phyloP scores from a whole-genome alignment of 108 stramenopile species.

The Conticribra weissflogii region DNA sequence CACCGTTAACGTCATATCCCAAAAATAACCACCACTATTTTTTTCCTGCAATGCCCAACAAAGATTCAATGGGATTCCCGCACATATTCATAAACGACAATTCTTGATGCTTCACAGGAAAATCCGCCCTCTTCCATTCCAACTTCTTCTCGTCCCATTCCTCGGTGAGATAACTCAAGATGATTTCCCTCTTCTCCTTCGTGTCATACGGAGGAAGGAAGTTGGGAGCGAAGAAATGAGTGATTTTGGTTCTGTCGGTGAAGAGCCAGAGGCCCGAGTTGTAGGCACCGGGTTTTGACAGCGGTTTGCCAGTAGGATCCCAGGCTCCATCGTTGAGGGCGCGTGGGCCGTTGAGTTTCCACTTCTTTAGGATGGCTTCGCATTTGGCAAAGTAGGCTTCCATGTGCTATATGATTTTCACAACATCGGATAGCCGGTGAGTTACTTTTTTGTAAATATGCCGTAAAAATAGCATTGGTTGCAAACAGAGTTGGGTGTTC shows the following conservation, averaged over 20 bases:
- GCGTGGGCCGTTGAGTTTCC: slow-evolving; percentile 67
- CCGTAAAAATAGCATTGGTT: too few species aligned
- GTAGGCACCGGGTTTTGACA: slow-evolving; percentile 37
- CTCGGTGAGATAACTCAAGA: slow-evolving; percentile 73
- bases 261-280: slow-evolving; percentile 82
- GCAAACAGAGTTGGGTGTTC: too few species aligned
- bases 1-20: too few species aligned
- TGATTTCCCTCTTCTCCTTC: slow-evolving; percentile 73
- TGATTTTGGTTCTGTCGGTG: slow-evolving; percentile 76
- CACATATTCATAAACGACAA: slow-evolving; percentile 30
- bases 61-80: slow-evolving; percentile 46
- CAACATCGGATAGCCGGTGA: too few species aligned
- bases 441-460: too few species aligned
- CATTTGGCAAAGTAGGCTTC: slow-evolving; percentile 67
- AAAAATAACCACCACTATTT: background rate
- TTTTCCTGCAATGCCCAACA: slow-evolving; percentile 25
- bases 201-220: slow-evolving; percentile 89
- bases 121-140: slow-evolving; percentile 65
- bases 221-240: slow-evolving; percentile 85
- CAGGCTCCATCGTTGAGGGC: slow-evolving; percentile 64
- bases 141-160: slow-evolving; percentile 85
- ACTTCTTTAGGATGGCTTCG: slow-evolving; percentile 56
- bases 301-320: slow-evolving; percentile 46
- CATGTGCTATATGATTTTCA: too few species aligned
- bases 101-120: slow-evolving; percentile 22